phyloP scores from a whole-genome alignment of 805 yeast species.

The Saccharomycopsis selenospora region DNA sequence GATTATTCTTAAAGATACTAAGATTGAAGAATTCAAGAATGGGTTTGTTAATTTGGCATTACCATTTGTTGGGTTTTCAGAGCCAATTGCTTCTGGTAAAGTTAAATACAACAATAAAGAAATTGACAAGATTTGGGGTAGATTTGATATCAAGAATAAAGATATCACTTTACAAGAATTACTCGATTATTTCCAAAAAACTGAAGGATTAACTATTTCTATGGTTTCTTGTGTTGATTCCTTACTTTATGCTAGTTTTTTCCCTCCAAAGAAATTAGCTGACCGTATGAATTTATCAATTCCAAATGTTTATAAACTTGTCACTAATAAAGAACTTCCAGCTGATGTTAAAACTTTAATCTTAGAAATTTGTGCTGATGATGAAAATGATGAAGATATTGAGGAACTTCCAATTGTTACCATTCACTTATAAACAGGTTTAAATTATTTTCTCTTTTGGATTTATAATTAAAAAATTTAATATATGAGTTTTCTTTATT shows the following conservation, averaged over 20 bases:
- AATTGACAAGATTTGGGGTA: conserved; percentile 91
- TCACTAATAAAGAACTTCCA: conserved; percentile 77
- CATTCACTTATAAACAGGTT: too few species aligned
- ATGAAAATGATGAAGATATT: conserved; percentile 86
- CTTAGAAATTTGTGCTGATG: conserved; percentile 89
- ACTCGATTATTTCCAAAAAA: conserved; percentile 63
- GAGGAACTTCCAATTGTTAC: conserved; percentile 79
- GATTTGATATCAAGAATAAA: conserved; percentile 69
- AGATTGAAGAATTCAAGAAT: conserved; percentile 82
- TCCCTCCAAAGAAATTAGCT: conserved; percentile 82
- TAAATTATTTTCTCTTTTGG: too few species aligned
- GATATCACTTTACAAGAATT: conserved; percentile 70
- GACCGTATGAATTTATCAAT: conserved; percentile 65
- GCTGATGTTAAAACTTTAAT: conserved; percentile 68
- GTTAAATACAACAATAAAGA: conserved; percentile 71
- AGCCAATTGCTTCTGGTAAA: conserved; percentile 83
- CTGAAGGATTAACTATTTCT: conserved; percentile 80
- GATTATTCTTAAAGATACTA: conserved; percentile 67
- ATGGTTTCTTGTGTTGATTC: conserved; percentile 93
- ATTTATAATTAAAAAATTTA: too few species aligned
- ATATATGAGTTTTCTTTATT: too few species aligned
- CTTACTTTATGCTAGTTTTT: conserved; percentile 84
- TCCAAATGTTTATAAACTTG: conserved; percentile 72
- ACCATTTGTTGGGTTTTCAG: conserved; percentile 95
- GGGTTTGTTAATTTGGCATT: conserved; percentile 89